Percentiles rank a stretch among this genome's conserved stretches.
Conservation (phyloP, 2,329 filamentous ascomycete genomes). For the Calonectria naviculata region DNA sequence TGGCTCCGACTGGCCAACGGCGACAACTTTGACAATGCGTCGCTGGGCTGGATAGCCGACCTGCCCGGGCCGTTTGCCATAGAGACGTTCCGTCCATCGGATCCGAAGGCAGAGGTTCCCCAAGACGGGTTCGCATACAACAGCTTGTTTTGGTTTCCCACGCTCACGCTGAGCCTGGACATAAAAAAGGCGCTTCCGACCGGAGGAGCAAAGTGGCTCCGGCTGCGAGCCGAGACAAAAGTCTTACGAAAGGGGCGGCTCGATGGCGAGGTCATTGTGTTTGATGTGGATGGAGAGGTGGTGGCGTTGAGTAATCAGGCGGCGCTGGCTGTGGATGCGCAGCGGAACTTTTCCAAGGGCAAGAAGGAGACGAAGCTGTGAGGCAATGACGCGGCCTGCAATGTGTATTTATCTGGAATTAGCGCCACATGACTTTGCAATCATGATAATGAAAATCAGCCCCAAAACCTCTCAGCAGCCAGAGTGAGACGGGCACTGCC, state of each 20-base stretch:
- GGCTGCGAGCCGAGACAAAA: conserved; percentile 73
- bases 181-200: conserved; percentile 77
- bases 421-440: no score
- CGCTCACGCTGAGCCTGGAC: conserved; percentile 79
- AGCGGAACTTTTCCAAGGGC: conserved; percentile 33
- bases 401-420: background rate
- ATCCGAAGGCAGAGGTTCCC: conserved; percentile 29
- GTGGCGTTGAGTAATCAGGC: conserved; percentile 46
- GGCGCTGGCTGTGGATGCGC: conserved; percentile 42
- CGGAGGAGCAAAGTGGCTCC: conserved; percentile 79
- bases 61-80: conserved; percentile 73
- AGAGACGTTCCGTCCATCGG: conserved; percentile 58
- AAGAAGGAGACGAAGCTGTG: conserved; percentile 50
- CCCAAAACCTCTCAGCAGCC: background rate
- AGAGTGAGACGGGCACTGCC: background rate
- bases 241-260: conserved; percentile 76
- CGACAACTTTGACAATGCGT: conserved; percentile 71
- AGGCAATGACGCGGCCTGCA: background rate
- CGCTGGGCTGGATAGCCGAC: conserved; percentile 75
- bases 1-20: conserved; percentile 74
- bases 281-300: conserved; percentile 57
- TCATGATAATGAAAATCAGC: background rate
- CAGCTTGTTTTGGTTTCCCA: conserved; percentile 77
- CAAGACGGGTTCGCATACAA: conserved; percentile 36
- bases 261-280: conserved; percentile 77